phyloP scores from a whole-genome alignment of 805 yeast genomes.

The Candida nemodendra region DNA sequence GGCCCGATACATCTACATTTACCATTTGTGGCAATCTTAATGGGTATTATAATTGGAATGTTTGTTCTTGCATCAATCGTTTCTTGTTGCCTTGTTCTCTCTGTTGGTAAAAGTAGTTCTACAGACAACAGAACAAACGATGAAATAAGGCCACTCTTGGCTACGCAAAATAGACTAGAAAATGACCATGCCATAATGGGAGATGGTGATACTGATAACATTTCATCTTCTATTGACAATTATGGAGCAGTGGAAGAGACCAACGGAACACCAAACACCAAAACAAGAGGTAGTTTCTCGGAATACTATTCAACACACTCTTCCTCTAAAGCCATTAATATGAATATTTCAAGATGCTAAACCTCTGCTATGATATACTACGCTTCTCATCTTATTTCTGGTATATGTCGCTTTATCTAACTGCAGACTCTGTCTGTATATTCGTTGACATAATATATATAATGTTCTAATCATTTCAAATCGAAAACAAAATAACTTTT shows the following conservation, averaged over 20 bases:
- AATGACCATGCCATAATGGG: constrained; percentile 1
- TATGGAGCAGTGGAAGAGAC: background rate
- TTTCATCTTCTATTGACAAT: background rate
- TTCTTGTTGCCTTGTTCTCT: constrained; percentile 36
- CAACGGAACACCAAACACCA: constrained; percentile 1
- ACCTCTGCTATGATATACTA: no score
- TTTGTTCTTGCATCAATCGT: constrained; percentile 35
- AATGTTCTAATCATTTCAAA: no score
- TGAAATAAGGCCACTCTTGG: constrained; percentile 17
- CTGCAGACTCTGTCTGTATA: no score
- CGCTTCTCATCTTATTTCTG: no score
- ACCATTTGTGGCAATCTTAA: constrained; percentile 64
- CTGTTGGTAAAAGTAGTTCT: constrained; percentile 27
- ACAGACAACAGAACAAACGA: background rate
- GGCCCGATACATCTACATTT: constrained; percentile 55
- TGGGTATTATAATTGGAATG: constrained; percentile 66
- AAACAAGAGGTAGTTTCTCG: constrained; percentile 18
- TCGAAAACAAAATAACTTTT: no score
- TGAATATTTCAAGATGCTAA: constrained; percentile 8
- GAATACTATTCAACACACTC: constrained; percentile 32
- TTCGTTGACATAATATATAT: no score
- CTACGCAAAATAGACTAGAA: constrained; percentile 1
- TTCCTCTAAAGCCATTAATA: constrained; percentile 26
- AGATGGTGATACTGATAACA: constrained; percentile 3
- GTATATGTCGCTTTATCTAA: no score